Evolutionary conservation across 2,329 filamentous ascomycete genomes (phyloP).

Genomic region (Coniella lustricola): DNA sequence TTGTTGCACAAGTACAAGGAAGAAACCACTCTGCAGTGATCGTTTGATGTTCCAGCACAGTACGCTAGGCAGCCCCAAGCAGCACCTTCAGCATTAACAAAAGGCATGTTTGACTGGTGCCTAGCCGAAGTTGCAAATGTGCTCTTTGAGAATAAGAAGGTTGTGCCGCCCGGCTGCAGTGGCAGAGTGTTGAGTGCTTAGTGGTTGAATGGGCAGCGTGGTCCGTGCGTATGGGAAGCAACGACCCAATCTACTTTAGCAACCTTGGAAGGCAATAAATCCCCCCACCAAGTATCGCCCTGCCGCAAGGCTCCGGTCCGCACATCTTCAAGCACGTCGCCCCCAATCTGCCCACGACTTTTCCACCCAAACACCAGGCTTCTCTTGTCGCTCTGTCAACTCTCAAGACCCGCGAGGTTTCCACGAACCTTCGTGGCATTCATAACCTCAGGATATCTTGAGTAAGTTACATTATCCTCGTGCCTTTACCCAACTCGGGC

Average conservation of each 20-base stretch:
- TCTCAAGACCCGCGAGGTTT: too few relatives aligned
- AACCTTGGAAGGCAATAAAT: slow-evolving; percentile 9
- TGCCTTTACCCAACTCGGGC: too few relatives aligned
- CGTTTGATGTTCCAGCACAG: too few relatives aligned
- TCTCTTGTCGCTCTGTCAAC: not conserved
- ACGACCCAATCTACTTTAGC: not conserved
- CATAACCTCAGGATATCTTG: too few relatives aligned
- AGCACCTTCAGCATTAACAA: not conserved
- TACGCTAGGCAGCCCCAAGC: not conserved
- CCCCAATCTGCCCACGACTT: not conserved
- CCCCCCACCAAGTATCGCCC: slow-evolving; percentile 12
- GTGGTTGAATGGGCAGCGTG: not conserved
- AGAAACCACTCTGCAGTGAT: too few relatives aligned
- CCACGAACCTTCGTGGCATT: too few relatives aligned
- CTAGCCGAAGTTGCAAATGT: not conserved
- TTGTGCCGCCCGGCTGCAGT: too few relatives aligned
- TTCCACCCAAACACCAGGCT: not conserved
- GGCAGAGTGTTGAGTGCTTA: too few relatives aligned
- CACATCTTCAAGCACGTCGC: not conserved
- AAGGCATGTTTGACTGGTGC: not conserved
- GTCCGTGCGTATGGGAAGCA: not conserved
- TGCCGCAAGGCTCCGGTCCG: slow-evolving; percentile 2
- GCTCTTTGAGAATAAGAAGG: not conserved
- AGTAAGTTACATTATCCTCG: not conserved
- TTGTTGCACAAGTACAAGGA: too few relatives aligned